These are phyloP conservation scores for Lactifluus piperatus DNA, from an alignment of 768 basidiomycete genomes.

Conservation along the genomic window DNA sequence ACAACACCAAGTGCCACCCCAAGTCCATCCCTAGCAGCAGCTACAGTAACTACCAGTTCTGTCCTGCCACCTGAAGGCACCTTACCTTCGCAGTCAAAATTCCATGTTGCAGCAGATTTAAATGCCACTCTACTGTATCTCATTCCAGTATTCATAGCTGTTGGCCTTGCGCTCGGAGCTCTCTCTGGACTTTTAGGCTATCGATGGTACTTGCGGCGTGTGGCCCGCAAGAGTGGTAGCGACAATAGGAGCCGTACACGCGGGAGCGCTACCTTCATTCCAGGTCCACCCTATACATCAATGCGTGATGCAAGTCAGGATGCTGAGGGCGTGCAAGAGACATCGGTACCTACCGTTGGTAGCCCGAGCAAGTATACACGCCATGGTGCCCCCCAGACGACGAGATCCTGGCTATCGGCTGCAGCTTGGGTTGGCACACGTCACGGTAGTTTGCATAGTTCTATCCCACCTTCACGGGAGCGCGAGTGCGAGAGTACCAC, in stretches of 20 bases:
- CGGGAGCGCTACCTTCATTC: constrained; percentile 15
- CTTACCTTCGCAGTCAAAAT: constrained; percentile 7
- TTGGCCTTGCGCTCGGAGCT: constrained; percentile 24
- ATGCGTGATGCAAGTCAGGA: neutral
- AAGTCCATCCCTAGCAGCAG: constrained; percentile 3
- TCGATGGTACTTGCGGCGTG: constrained; percentile 15
- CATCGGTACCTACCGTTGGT: neutral
- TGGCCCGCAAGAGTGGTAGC: neutral
- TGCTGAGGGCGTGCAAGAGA: neutral
- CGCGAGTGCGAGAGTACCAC: neutral
- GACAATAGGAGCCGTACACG: neutral
- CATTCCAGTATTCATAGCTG: constrained; percentile 24
- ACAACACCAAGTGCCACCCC: neutral
- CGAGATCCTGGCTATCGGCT: constrained; percentile 4
- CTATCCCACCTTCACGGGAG: neutral
- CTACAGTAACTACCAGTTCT: constrained; percentile 19
- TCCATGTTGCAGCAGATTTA: neutral
- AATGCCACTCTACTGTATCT: constrained; percentile 26
- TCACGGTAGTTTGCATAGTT: neutral
- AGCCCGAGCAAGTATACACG: constrained; percentile 19
- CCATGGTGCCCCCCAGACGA: constrained; percentile 1
- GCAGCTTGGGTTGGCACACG: neutral
- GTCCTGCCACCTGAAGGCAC: constrained; percentile 24
- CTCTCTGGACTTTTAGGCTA: constrained; percentile 21
- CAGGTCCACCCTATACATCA: constrained; percentile 26